Conservation (phyloP, 257 asterid species). For the Solanum medicagineum region DNA sequence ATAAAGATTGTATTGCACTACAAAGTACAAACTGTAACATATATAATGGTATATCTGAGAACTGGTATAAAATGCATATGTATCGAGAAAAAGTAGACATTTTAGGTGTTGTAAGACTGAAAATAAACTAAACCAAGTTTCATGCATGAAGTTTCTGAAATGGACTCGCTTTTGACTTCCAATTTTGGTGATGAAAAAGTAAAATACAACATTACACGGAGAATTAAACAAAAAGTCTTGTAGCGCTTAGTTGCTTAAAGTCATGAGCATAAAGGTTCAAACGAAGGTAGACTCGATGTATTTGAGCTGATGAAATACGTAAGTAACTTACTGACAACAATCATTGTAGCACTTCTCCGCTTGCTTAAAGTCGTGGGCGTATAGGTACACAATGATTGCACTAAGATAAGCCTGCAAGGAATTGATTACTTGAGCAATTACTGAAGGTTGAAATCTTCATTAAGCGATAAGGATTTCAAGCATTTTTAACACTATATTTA, state of each 20-base stretch:
- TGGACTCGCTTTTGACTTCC: not conserved
- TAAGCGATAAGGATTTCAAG: not conserved
- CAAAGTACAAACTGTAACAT: not conserved
- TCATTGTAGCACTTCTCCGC: slow-evolving; percentile 96
- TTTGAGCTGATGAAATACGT: not conserved
- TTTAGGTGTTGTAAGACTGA: not conserved
- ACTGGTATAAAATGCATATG: not conserved
- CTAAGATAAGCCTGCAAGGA: slow-evolving; percentile 89
- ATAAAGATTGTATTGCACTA: not conserved
- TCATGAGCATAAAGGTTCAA: not conserved
- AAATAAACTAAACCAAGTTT: not conserved
- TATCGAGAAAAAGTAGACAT: not conserved
- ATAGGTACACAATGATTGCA: slow-evolving; percentile 88
- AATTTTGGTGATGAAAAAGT: not conserved
- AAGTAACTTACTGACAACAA: slow-evolving; percentile 83
- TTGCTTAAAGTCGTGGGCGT: slow-evolving; percentile 82
- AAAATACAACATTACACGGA: not conserved
- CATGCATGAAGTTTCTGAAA: not conserved
- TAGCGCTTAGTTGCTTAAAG: not conserved
- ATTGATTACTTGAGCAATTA: not conserved
- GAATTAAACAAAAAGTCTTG: not conserved
- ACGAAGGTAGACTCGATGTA: not conserved
- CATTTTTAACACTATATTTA: not conserved
- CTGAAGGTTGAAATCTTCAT: not conserved
- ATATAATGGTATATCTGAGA: not conserved